Percentiles rank a stretch among this genome's conserved stretches.
Evolutionary conservation across 176 grass and related monocot genomes (phyloP).

Genomic region (Oryza coarctata): DNA sequence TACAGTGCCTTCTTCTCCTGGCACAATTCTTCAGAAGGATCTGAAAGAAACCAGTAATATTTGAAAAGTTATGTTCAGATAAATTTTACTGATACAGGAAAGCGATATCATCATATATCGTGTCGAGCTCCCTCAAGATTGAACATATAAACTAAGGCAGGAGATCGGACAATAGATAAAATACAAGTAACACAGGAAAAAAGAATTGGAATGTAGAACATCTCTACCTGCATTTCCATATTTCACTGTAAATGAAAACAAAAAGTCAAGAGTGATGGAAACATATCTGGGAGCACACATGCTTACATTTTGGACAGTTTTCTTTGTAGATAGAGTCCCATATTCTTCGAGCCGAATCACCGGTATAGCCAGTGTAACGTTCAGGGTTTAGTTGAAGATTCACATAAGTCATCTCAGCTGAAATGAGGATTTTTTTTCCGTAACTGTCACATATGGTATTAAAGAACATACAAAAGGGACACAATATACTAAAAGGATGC

Average conservation of each 20-base stretch:
- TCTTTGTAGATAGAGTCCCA: conserved; percentile 97
- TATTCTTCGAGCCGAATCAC: conserved; percentile 83
- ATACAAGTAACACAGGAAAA: background rate
- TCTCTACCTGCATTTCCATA: background rate
- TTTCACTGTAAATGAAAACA: background rate
- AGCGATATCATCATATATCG: background rate
- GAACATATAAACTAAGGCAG: background rate
- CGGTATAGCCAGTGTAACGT: conserved; percentile 93
- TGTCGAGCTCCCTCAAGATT: background rate
- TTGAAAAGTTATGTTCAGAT: background rate
- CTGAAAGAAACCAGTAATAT: conserved; percentile 42
- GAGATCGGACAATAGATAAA: background rate
- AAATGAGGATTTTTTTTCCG: conserved; percentile 27
- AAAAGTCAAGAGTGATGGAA: background rate
- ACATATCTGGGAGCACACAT: conserved; percentile 2
- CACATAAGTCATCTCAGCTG: conserved; percentile 94
- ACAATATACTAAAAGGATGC: background rate
- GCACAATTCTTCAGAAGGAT: conserved; percentile 88
- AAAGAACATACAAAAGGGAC: conserved; percentile 8
- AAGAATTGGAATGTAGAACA: background rate
- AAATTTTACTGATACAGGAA: conserved; percentile 15
- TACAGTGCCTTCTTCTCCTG: conserved; percentile 86
- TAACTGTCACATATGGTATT: background rate
- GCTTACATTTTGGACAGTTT: conserved; percentile 96
- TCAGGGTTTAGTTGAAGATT: conserved; percentile 95